These are phyloP conservation scores for Neofusicoccum laricinum DNA, from an alignment of 2,329 filamentous ascomycete genomes.

Conservation along the genomic window DNA sequence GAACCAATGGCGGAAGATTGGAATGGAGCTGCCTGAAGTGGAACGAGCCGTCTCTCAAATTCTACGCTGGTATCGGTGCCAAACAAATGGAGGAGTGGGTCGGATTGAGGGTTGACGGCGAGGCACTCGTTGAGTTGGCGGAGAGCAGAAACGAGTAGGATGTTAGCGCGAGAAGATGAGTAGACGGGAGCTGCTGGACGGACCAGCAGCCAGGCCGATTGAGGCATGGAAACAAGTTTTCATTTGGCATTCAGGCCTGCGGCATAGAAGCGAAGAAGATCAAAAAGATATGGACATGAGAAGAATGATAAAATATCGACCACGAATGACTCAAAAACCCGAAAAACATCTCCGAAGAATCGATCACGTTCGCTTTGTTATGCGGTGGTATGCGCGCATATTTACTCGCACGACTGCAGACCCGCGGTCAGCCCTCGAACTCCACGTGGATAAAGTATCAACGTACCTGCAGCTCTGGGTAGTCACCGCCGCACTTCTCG, in stretches of 20 bases:
- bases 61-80: constrained; percentile 68
- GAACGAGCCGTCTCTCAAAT: constrained; percentile 87
- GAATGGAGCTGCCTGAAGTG: constrained; percentile 93
- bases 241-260: background rate
- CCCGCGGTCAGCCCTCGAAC: background rate
- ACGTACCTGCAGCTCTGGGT: constrained; percentile 11
- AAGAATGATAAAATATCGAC: background rate
- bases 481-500: constrained; percentile 15
- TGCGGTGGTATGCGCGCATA: background rate
- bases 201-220: background rate
- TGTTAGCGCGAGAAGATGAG: no score
- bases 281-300: background rate
- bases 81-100: constrained; percentile 68
- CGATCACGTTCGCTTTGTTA: background rate
- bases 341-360: background rate
- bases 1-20: constrained; percentile 69
- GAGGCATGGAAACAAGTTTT: background rate
- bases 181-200: background rate
- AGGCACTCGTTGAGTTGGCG: constrained; percentile 57
- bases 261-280: background rate
- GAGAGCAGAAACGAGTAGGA: constrained; percentile 1
- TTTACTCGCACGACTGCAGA: background rate
- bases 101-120: constrained; percentile 69
- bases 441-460: background rate
- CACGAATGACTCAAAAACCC: background rate